Percentiles rank a stretch among this genome's conserved stretches.
phyloP scores from a whole-genome alignment of 768 basidiomycete species.

The Calocera viscosa region DNA sequence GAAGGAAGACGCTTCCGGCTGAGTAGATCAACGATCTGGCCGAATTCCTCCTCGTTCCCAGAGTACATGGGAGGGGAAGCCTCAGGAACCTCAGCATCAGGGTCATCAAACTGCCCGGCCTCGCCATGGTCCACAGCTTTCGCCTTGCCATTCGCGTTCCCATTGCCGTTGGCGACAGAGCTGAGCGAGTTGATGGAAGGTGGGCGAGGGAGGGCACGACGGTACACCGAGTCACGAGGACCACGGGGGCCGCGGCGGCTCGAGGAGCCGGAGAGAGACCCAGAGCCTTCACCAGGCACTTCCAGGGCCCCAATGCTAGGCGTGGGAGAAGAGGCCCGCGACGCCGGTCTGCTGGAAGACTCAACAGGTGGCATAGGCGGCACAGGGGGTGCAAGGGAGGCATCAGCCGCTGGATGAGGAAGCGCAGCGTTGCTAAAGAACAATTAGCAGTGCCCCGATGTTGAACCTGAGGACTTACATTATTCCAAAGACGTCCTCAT shows the following conservation, averaged over 20 bases:
- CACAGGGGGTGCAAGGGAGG: neutral
- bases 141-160: neutral
- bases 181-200: neutral
- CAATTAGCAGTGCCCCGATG: neutral
- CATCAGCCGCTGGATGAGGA: neutral
- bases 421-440: neutral
- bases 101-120: neutral
- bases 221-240: neutral
- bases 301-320: neutral
- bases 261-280: no score
- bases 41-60: neutral
- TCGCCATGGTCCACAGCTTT: neutral
- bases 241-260: neutral
- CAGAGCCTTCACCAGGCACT: neutral
- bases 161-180: neutral
- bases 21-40: neutral
- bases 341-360: neutral
- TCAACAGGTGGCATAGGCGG: neutral
- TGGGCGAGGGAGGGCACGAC: neutral
- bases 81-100: neutral
- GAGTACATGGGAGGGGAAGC: neutral
- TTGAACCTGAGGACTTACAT: neutral
- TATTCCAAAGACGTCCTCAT: neutral
- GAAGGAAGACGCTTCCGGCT: neutral
- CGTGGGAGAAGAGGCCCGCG: neutral